phyloP scores from a whole-genome alignment of 345 rosid species.

The Eucalyptus erythrocorys region DNA sequence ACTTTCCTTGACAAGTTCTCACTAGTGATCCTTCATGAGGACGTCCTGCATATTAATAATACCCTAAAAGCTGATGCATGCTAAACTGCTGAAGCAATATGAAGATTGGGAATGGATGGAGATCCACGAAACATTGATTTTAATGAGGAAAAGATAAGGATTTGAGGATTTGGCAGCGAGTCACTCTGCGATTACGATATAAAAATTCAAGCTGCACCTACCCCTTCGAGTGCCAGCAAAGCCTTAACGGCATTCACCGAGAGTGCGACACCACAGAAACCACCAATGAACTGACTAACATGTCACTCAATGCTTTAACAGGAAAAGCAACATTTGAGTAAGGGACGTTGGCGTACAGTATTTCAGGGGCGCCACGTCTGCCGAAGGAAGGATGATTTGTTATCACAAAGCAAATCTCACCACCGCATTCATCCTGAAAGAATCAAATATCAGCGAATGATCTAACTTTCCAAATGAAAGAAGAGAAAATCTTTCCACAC shows the following conservation, averaged over 20 bases:
- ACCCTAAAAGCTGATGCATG: background rate
- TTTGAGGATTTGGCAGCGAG: background rate
- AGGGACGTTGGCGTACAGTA: slow-evolving; percentile 14
- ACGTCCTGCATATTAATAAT: background rate
- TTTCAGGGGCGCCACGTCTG: slow-evolving; percentile 19
- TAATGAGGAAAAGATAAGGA: background rate
- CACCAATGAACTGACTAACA: background rate
- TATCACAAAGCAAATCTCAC: slow-evolving; percentile 34
- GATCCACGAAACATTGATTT: background rate
- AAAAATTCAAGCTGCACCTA: background rate
- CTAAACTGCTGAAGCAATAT: background rate
- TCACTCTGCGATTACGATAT: background rate
- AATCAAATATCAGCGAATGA: background rate
- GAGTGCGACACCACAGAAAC: background rate
- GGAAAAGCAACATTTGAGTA: background rate
- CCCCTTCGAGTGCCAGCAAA: background rate
- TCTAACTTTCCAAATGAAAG: background rate
- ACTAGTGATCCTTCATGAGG: background rate
- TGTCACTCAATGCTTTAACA: background rate
- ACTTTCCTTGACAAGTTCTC: background rate
- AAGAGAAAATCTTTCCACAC: background rate
- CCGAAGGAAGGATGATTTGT: slow-evolving; percentile 18
- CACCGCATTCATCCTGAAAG: slow-evolving; percentile 37
- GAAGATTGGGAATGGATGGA: background rate
- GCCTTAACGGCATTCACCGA: background rate